These are phyloP conservation scores for Umbilicus rupestris DNA, from an alignment of 164 flowering plant species.

Conservation along the genomic window DNA sequence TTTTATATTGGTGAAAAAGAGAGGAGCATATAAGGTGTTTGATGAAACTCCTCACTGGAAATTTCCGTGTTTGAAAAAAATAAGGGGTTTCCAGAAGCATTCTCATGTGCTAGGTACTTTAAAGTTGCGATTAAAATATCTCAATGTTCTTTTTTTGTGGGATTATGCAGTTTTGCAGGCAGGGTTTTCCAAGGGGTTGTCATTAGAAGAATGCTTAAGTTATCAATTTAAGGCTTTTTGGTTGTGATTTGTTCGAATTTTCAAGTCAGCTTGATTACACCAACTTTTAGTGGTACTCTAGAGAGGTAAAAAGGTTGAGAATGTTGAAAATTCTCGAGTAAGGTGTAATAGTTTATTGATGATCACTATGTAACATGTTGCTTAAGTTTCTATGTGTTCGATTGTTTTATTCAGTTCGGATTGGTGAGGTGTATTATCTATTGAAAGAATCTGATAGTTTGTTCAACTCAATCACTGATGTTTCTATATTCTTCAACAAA, in stretches of 20 bases:
- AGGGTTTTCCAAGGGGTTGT: not conserved
- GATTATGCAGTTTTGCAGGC: not conserved
- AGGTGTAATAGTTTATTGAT: not conserved
- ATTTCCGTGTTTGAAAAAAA: not conserved
- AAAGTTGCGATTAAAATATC: not conserved
- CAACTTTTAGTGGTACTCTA: not conserved
- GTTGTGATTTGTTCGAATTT: not conserved
- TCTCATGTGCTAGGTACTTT: not conserved
- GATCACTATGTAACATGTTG: not conserved
- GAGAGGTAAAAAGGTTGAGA: not conserved
- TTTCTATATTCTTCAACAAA: constrained; percentile 2
- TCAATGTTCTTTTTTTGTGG: not conserved
- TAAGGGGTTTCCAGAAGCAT: not conserved
- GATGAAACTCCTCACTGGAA: not conserved
- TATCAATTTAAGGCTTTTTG: not conserved
- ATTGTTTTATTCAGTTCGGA: constrained; percentile 1
- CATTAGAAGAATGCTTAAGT: not conserved
- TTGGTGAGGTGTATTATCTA: not conserved
- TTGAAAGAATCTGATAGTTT: not conserved
- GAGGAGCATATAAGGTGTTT: not conserved
- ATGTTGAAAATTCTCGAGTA: not conserved
- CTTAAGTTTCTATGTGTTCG: not conserved
- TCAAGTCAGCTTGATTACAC: not conserved
- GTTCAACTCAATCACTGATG: not conserved
- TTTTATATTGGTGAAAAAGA: not conserved